phyloP scores from a whole-genome alignment of 1,139 yeast species.

The Nematodospora anomalae region DNA sequence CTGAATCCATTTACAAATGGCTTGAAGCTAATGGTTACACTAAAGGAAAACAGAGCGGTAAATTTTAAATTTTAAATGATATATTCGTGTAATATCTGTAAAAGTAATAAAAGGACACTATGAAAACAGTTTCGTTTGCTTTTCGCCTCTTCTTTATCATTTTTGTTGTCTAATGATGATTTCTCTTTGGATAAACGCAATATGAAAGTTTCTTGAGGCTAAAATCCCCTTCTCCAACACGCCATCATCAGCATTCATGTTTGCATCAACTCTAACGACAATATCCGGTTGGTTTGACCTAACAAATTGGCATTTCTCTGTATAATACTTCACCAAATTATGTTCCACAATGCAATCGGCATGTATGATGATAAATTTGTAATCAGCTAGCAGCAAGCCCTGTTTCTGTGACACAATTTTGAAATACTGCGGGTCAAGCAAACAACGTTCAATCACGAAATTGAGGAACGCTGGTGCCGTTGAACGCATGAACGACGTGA shows the following conservation, averaged over 20 bases:
- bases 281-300: conserved; percentile 25
- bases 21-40: conserved; percentile 47
- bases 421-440: conserved; percentile 15
- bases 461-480: conserved; percentile 41
- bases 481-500: conserved; percentile 49
- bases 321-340: conserved; percentile 46
- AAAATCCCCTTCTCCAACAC: conserved; percentile 32
- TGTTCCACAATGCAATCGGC: conserved; percentile 55
- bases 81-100: too few species aligned
- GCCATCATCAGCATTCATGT: conserved; percentile 14
- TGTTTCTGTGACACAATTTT: conserved; percentile 6
- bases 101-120: too few species aligned
- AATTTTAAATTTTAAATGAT: background rate
- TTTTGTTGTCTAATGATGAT: background rate
- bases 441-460: conserved; percentile 18
- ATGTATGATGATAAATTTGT: conserved; percentile 21
- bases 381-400: conserved; percentile 8
- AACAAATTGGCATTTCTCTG: conserved; percentile 38
- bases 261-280: conserved; percentile 18
- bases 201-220: conserved; percentile 23
- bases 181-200: conserved; percentile 10
- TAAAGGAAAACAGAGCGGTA: conserved; percentile 14
- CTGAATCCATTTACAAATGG: conserved; percentile 54
- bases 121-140: too few species aligned
- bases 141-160: too few species aligned